Conservation (phyloP, 2,329 filamentous ascomycete species). For the Ophiostoma sp. region DNA sequence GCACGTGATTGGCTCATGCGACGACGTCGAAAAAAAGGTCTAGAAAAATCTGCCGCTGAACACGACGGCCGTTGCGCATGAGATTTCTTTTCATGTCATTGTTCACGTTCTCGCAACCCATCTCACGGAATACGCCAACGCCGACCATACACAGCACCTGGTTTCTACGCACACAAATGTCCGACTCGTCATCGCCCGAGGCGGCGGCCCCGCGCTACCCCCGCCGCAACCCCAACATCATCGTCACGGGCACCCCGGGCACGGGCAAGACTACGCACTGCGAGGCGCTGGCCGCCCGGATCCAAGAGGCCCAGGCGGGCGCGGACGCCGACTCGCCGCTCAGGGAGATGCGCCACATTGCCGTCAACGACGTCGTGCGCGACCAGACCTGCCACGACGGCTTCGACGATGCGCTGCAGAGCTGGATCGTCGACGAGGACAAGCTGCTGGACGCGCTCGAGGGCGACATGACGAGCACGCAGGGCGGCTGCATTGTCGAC, state of each 20-base stretch:
- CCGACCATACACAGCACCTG: not conserved
- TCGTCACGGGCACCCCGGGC: constrained; percentile 91
- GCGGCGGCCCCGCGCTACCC: not conserved
- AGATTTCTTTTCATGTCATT: too few species aligned
- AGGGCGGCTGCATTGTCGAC: constrained; percentile 88
- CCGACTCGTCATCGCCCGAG: constrained; percentile 16
- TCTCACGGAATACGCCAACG: not conserved
- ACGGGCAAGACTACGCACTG: constrained; percentile 94
- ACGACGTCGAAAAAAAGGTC: constrained; percentile 7
- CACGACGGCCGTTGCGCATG: too few species aligned
- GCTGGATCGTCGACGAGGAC: constrained; percentile 94
- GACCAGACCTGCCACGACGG: constrained; percentile 81
- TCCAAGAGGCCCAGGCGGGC: constrained; percentile 31
- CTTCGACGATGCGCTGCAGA: constrained; percentile 77
- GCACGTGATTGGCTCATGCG: constrained; percentile 19
- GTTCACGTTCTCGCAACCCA: not conserved
- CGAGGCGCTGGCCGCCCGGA: constrained; percentile 69
- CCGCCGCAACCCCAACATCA: constrained; percentile 68
- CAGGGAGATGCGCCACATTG: constrained; percentile 64
- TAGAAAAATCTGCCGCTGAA: constrained; percentile 20
- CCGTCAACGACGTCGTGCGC: constrained; percentile 88
- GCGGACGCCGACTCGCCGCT: constrained; percentile 36
- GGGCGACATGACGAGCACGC: constrained; percentile 57
- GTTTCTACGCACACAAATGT: constrained; percentile 9
- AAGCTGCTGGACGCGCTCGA: constrained; percentile 86